These are phyloP conservation scores for Curvularia sp. DNA, from an alignment of 2,329 filamentous ascomycete species.

Conservation along the genomic window DNA sequence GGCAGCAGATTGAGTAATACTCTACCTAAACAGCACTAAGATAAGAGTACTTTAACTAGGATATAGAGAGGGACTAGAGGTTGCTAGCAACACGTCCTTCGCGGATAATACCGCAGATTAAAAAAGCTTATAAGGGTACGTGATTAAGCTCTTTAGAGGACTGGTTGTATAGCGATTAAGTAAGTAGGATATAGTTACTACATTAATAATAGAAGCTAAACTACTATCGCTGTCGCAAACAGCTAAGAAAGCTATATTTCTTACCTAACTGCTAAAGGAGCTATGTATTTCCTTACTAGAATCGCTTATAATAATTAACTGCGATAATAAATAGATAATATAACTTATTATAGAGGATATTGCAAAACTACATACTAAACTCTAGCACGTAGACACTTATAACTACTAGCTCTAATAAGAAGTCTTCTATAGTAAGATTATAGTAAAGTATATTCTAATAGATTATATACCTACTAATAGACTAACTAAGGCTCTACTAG, in stretches of 20 bases:
- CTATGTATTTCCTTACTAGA: conserved; percentile 3
- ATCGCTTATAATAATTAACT: conserved; percentile 11
- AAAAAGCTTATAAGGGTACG: conserved; percentile 13
- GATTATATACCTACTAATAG: not conserved
- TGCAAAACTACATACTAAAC: conserved; percentile 11
- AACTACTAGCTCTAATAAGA: conserved; percentile 16
- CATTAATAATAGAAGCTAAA: conserved; percentile 16
- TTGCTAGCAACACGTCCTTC: conserved; percentile 14
- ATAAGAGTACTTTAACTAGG: conserved; percentile 1
- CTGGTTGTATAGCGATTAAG: conserved; percentile 11
- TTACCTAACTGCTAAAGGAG: conserved; percentile 5
- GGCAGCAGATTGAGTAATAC: conserved; percentile 10
- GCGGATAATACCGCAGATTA: not conserved
- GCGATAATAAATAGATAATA: conserved; percentile 16
- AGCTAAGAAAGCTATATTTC: conserved; percentile 17
- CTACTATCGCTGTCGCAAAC: conserved; percentile 12
- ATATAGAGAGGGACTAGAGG: conserved; percentile 3
- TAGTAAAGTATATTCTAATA: not conserved
- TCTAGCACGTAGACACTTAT: conserved; percentile 18
- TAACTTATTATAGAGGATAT: conserved; percentile 4
- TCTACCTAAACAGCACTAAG: conserved; percentile 9
- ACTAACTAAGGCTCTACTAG: not conserved
- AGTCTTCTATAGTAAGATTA: not conserved
- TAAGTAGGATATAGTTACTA: conserved; percentile 20
- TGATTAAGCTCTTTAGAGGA: conserved; percentile 17